A percentile compares a stretch with the other conserved stretches of the same genome.
Conservation (phyloP, 306 rosid genomes). For the Ormosia semicastrata region DNA sequence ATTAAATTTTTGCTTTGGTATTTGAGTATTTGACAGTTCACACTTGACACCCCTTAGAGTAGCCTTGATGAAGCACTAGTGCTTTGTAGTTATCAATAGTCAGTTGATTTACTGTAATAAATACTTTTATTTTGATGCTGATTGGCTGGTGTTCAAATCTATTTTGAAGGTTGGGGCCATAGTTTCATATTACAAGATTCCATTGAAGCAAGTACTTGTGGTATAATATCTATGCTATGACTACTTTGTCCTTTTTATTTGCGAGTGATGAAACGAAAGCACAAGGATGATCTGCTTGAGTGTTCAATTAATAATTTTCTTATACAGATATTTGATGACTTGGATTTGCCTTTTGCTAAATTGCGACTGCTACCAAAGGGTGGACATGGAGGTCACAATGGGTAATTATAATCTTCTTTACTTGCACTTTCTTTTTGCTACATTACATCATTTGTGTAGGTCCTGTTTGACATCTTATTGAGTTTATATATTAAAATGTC, state of each 20-base stretch:
- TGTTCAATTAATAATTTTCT: conserved; percentile 17
- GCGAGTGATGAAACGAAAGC: not conserved
- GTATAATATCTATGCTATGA: conserved; percentile 45
- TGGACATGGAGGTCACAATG: conserved; percentile 98
- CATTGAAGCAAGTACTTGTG: conserved; percentile 89
- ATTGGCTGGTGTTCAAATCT: conserved; percentile 31
- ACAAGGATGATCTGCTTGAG: conserved; percentile 13
- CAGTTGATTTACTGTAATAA: not conserved
- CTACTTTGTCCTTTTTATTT: conserved; percentile 3
- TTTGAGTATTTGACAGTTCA: not conserved
- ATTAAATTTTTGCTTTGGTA: not conserved
- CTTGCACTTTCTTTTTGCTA: conserved; percentile 14
- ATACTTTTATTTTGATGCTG: conserved; percentile 24
- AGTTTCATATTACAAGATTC: conserved; percentile 87
- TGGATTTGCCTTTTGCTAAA: conserved; percentile 91
- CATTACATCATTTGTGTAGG: not conserved
- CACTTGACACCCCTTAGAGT: not conserved
- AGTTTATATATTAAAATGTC: not conserved
- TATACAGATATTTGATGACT: conserved; percentile 81
- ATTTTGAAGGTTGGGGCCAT: conserved; percentile 83
- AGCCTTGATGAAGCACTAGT: not conserved
- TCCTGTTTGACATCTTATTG: not conserved
- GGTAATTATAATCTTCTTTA: conserved; percentile 48
- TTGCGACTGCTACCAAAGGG: conserved; percentile 90
- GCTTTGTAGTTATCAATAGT: not conserved